phyloP scores from a whole-genome alignment of 2,329 filamentous ascomycete species.

The Aspergillus ochraceoroseus region DNA sequence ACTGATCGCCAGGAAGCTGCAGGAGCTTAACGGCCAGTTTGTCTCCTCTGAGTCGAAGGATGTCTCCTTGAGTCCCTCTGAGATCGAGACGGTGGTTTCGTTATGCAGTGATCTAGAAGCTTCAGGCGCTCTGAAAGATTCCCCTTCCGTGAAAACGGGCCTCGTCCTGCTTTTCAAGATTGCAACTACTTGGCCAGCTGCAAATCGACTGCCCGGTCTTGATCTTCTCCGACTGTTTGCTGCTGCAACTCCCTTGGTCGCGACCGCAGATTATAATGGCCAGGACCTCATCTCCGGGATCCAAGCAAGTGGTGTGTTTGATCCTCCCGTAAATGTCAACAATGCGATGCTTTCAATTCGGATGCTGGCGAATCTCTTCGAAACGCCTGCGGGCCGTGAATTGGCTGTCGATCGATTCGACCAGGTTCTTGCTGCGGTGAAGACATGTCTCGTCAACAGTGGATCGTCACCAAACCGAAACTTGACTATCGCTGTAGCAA shows the following conservation, averaged over 20 bases:
- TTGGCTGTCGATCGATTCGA: slow-evolving; percentile 58
- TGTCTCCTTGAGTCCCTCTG: slow-evolving; percentile 65
- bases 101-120: slow-evolving; percentile 61
- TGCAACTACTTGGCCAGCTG: slow-evolving; percentile 71
- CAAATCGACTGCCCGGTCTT: slow-evolving; percentile 74
- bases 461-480: slow-evolving; percentile 63
- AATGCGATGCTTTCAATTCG: slow-evolving; percentile 83
- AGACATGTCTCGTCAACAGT: slow-evolving; percentile 54
- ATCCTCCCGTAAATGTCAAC: slow-evolving; percentile 63
- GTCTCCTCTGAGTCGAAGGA: slow-evolving; percentile 67
- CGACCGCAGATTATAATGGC: slow-evolving; percentile 52
- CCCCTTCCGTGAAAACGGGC: slow-evolving; percentile 49
- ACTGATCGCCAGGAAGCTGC: slow-evolving; percentile 70
- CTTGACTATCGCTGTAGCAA: slow-evolving; percentile 74
- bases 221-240: slow-evolving; percentile 83
- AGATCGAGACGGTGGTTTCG: slow-evolving; percentile 58
- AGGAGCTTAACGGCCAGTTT: slow-evolving; percentile 65
- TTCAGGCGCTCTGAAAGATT: slow-evolving; percentile 36
- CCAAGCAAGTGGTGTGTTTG: slow-evolving; percentile 54
- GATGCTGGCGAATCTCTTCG: slow-evolving; percentile 77
- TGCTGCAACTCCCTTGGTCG: slow-evolving; percentile 60
- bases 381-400: slow-evolving; percentile 64
- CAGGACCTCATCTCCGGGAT: slow-evolving; percentile 60
- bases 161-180: slow-evolving; percentile 66
- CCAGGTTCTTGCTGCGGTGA: slow-evolving; percentile 58